Base-by-base conservation (phyloP, 2,329 filamentous ascomycete genomes). In the Aspergillus sp. region DNA sequence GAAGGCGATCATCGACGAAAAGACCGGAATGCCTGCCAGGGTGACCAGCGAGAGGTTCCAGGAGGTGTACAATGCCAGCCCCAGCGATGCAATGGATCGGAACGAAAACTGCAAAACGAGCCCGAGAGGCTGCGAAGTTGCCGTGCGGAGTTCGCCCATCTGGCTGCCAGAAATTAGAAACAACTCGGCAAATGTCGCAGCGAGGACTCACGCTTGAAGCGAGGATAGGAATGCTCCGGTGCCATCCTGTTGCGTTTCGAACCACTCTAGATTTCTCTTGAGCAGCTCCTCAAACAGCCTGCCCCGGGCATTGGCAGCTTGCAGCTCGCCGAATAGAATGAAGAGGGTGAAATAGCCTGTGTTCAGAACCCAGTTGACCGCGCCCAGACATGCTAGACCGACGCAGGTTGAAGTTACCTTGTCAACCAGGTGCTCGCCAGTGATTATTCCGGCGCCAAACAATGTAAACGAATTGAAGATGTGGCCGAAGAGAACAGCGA, bases 31-130 rank as follows among this genome's bases (percentile, higher is more conserved):
- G 0, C 78, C 80, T 0, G 80, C 73, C 3, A 93, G 64, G 8
- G 89, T 78, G 2, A 93, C 78, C 0, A 94, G 64, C 0, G 88
- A 86, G 11, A 96, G 68, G 40, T 80, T 80, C 85, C 84, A 95
- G 0, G 84, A 91, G 46, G 75, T 81, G 52, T 75, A 80, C 17
- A 95, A 71, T 0, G 86, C 85, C 1, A 95, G 66, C 1, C 63
- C 65, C 1, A 94, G 60, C 6, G 82, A 81, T 4, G 75, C 73
- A 4, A 80, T 19, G 0, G 77, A 71, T 3, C 80, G 75, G n/a
- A 82, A 65, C 0, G 74, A 44, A 39, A 82, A 78, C 37, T 77
- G 72, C 5, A 82, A 49, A 1, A 82, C 55, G 27, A 80, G 73
- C 0, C 86, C 88, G 1, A 95, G 65, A 1, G 86, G 80, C 43